Percentiles rank a stretch among this genome's conserved stretches.
Evolutionary conservation across 1,139 yeast genomes (phyloP).

Genomic region (Suhomyces bokatorum): DNA sequence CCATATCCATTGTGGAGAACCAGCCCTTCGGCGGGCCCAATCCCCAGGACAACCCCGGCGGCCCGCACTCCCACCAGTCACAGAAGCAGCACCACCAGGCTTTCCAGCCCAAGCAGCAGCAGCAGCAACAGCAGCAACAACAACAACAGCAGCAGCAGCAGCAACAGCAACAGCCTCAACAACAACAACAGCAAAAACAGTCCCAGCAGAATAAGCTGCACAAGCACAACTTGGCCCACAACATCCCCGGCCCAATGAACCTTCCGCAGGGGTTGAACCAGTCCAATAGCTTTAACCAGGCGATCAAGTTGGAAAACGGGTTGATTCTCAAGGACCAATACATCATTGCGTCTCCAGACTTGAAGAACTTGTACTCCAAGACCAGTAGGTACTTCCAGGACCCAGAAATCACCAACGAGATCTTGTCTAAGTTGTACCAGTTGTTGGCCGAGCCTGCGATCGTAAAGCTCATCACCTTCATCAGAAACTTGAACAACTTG

Average conservation of each 20-base stretch:
- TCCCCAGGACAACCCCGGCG: not conserved
- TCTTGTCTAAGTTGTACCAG: slow-evolving; percentile 38
- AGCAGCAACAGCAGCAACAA: slow-evolving; percentile 8
- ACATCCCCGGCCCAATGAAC: slow-evolving; percentile 8
- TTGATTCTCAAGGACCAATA: slow-evolving; percentile 50
- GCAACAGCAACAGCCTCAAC: slow-evolving; percentile 11
- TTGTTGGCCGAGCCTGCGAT: slow-evolving; percentile 34
- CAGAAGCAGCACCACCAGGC: slow-evolving; percentile 3
- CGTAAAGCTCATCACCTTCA: slow-evolving; percentile 38
- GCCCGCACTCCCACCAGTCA: slow-evolving; percentile 4
- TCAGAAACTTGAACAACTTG: slow-evolving; percentile 44
- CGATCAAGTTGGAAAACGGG: slow-evolving; percentile 55
- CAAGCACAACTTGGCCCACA: slow-evolving; percentile 12
- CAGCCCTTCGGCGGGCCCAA: slow-evolving; percentile 9
- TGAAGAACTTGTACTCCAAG: slow-evolving; percentile 43
- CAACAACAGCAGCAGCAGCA: slow-evolving; percentile 10
- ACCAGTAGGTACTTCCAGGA: slow-evolving; percentile 52
- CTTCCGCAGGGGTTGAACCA: slow-evolving; percentile 4
- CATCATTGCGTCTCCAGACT: slow-evolving; percentile 54
- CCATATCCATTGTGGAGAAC: slow-evolving; percentile 11
- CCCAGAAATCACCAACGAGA: slow-evolving; percentile 29
- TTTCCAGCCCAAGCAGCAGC: not conserved
- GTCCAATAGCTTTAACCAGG: slow-evolving; percentile 12
- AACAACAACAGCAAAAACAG: slow-evolving; percentile 3
- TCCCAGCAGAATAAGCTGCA: slow-evolving; percentile 8